Percentiles rank a stretch among this genome's conserved stretches.
phyloP scores from a whole-genome alignment of 1,284 basidiomycete species.

The Microbotryum intermedium region DNA sequence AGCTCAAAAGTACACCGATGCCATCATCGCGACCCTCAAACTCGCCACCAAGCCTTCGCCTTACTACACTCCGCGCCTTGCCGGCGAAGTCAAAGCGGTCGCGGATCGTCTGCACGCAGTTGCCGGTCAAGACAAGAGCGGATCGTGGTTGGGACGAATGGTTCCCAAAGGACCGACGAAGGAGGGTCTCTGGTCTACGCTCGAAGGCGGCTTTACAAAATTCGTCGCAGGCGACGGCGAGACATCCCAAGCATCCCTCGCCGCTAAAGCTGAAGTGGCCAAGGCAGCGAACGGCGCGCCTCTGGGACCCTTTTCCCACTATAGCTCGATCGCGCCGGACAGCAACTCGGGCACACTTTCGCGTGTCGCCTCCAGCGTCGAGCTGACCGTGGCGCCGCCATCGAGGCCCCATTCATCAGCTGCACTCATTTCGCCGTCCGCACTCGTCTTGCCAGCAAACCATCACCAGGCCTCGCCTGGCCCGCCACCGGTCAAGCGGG shows the following conservation, averaged over 20 bases:
- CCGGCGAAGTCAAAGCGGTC: conserved; percentile 70
- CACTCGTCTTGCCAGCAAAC: conserved; percentile 9
- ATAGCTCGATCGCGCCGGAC: conserved; percentile 81
- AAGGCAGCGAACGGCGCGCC: conserved; percentile 35
- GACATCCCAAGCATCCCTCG: conserved; percentile 36
- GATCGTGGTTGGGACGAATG: conserved; percentile 73
- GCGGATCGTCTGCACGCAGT: conserved; percentile 72
- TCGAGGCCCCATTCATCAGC: not conserved
- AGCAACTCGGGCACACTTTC: conserved; percentile 37
- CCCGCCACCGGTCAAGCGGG: conserved; percentile 28
- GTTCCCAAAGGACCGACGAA: conserved; percentile 71
- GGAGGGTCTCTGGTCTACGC: conserved; percentile 83
- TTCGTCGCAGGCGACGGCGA: conserved; percentile 83
- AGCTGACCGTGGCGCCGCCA: conserved; percentile 17
- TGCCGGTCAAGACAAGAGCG: conserved; percentile 55
- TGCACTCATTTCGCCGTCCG: conserved; percentile 1
- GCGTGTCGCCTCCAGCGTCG: conserved; percentile 35
- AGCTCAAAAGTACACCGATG: conserved; percentile 76
- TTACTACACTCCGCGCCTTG: conserved; percentile 58
- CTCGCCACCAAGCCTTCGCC: conserved; percentile 51
- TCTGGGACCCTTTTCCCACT: conserved; percentile 85
- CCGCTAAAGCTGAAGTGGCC: conserved; percentile 32
- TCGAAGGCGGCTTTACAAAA: conserved; percentile 90
- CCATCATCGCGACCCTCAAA: conserved; percentile 62
- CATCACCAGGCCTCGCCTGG: conserved; percentile 18